A percentile compares a stretch with the other conserved stretches of the same genome.
These are phyloP conservation scores for Chalciporus piperatus DNA, from an alignment of 768 basidiomycete genomes.

Conservation along the genomic window DNA sequence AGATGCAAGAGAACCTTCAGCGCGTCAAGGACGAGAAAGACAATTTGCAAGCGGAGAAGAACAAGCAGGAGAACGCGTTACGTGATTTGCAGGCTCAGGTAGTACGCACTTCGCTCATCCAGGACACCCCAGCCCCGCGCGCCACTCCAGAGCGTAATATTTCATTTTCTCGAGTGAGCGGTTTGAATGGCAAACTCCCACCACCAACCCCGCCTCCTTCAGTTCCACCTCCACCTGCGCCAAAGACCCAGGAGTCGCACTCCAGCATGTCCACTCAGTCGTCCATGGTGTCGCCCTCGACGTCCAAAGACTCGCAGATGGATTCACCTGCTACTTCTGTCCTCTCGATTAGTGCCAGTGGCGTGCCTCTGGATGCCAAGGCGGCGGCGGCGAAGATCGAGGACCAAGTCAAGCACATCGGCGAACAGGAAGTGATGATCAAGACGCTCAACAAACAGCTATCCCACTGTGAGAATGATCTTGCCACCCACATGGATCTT, in stretches of 20 bases:
- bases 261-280: conserved; percentile 61
- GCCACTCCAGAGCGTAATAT: conserved; percentile 50
- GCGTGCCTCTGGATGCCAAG: conserved; percentile 51
- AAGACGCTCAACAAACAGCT: conserved; percentile 92
- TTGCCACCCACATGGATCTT: conserved; percentile 89
- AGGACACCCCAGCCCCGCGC: conserved; percentile 49
- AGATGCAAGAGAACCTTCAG: conserved; percentile 75
- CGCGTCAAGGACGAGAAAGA: conserved; percentile 83
- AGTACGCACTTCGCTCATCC: conserved; percentile 46
- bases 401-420: conserved; percentile 70
- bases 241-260: conserved; percentile 49
- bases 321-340: conserved; percentile 70
- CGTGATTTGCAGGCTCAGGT: conserved; percentile 79
- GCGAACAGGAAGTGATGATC: conserved; percentile 88
- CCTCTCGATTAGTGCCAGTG: conserved; percentile 39
- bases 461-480: conserved; percentile 88
- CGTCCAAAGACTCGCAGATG: conserved; percentile 66
- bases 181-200: conserved; percentile 73
- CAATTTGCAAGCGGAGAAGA: conserved; percentile 67
- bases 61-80: conserved; percentile 61
- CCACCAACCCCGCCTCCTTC: conserved; percentile 84
- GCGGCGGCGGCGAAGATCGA: conserved; percentile 52
- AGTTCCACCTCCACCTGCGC: conserved; percentile 79
- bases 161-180: conserved; percentile 55
- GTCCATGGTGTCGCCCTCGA: conserved; percentile 53